phyloP scores from a whole-genome alignment of 768 basidiomycete genomes.

The Tubosaeta sp. region DNA sequence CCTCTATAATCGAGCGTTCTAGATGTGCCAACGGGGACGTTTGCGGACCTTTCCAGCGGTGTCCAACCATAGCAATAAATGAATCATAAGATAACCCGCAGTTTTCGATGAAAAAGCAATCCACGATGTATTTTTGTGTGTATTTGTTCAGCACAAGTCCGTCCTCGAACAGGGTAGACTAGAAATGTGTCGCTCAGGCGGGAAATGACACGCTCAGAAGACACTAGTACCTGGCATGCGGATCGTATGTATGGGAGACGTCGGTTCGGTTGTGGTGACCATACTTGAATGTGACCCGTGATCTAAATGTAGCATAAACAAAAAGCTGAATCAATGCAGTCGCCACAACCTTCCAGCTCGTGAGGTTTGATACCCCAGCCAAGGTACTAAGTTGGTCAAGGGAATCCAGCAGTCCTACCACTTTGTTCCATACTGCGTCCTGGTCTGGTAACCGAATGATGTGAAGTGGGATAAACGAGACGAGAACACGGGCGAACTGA shows the following conservation, averaged over 20 bases:
- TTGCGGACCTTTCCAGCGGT: slow-evolving; percentile 36
- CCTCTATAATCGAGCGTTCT: slow-evolving; percentile 37
- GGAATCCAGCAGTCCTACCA: slow-evolving; percentile 49
- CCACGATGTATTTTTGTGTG: slow-evolving; percentile 50
- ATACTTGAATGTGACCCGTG: slow-evolving; percentile 48
- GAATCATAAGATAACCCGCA: slow-evolving; percentile 51
- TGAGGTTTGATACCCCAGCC: slow-evolving; percentile 39
- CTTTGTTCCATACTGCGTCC: slow-evolving; percentile 47
- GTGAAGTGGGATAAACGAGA: slow-evolving; percentile 67
- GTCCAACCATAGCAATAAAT: slow-evolving; percentile 37
- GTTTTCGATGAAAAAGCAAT: slow-evolving; percentile 62
- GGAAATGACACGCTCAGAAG: neutral
- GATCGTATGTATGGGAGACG: slow-evolving; percentile 61
- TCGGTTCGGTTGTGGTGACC: slow-evolving; percentile 38
- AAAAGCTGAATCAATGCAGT: neutral
- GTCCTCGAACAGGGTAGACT: slow-evolving; percentile 57
- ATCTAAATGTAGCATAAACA: slow-evolving; percentile 30
- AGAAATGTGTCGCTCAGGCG: slow-evolving; percentile 5
- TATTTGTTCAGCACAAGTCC: slow-evolving; percentile 51
- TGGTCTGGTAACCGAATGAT: slow-evolving; percentile 48
- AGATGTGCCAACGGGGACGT: slow-evolving; percentile 39
- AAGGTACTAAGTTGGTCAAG: slow-evolving; percentile 51
- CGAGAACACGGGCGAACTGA: slow-evolving; percentile 59
- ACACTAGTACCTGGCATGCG: slow-evolving; percentile 48
- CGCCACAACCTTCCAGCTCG: slow-evolving; percentile 58